Conservation (phyloP, 208 protist species). For the Trypanosoma avium region DNA sequence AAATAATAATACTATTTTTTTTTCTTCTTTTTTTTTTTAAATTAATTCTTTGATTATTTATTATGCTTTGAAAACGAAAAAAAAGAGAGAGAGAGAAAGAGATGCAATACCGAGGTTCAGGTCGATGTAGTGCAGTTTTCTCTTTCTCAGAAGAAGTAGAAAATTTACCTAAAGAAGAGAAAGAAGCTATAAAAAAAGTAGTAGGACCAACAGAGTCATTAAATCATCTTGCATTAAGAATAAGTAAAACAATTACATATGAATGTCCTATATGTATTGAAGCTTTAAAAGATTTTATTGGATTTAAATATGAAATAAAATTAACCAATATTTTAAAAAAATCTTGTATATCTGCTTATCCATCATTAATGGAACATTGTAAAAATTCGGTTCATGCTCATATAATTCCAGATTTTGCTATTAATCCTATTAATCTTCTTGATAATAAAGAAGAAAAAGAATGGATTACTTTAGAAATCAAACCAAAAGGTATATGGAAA, state of each 20-base stretch:
- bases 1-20: constrained; percentile 1
- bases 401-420: constrained; percentile 24
- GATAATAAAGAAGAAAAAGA: neutral
- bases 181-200: neutral
- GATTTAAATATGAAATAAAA: constrained; percentile 10
- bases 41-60: neutral
- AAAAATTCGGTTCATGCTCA: neutral
- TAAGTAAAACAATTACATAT: neutral
- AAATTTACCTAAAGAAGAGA: too few species aligned
- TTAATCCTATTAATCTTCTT: constrained; percentile 2
- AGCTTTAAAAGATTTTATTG: constrained; percentile 12
- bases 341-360: constrained; percentile 2
- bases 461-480: constrained; percentile 53
- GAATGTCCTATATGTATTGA: constrained; percentile 12
- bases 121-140: constrained; percentile 25
- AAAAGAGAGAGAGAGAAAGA: too few species aligned
- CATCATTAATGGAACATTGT: constrained; percentile 1
- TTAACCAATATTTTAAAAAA: constrained; percentile 7
- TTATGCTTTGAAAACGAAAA: too few species aligned
- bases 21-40: neutral
- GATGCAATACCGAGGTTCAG: constrained; percentile 22
- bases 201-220: neutral
- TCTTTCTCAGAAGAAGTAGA: constrained; percentile 16
- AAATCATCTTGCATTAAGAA: constrained; percentile 8
- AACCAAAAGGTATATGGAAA: constrained; percentile 71